Conservation (phyloP, 2,329 filamentous ascomycete species). For the Claviceps sp. region DNA sequence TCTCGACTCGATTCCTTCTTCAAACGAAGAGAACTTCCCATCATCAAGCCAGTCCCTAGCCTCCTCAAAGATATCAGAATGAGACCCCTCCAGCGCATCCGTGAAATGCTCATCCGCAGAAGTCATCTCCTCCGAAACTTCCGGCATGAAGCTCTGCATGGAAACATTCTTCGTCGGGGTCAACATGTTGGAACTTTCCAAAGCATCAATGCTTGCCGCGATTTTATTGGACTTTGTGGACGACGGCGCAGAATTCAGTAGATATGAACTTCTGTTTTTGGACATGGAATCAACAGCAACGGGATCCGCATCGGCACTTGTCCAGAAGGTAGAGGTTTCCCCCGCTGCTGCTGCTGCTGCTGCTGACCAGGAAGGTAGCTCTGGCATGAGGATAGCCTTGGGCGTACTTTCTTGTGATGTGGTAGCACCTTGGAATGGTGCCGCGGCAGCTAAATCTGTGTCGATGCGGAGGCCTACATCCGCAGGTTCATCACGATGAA, state of each 20-base stretch:
- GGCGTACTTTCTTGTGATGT: constrained; percentile 57
- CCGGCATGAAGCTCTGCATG: constrained; percentile 8
- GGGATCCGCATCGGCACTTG: constrained; percentile 20
- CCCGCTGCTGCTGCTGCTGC: neutral
- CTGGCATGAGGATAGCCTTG: constrained; percentile 36
- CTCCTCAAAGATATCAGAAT: constrained; percentile 12
- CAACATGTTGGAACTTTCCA: constrained; percentile 12
- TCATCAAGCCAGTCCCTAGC: constrained; percentile 7
- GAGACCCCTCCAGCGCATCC: constrained; percentile 17
- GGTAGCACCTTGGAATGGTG: constrained; percentile 31
- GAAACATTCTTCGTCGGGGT: constrained; percentile 13
- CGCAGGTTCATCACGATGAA: constrained; percentile 9
- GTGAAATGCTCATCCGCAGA: constrained; percentile 24
- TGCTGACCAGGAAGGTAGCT: constrained; percentile 13
- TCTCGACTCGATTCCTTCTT: constrained; percentile 1
- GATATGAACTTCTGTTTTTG: constrained; percentile 29
- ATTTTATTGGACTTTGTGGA: constrained; percentile 16
- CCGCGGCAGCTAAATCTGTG: constrained; percentile 20
- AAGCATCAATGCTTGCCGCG: constrained; percentile 10
- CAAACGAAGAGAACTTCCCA: neutral
- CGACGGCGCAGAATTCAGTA: constrained; percentile 26
- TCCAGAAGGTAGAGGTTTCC: constrained; percentile 2
- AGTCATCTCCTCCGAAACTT: constrained; percentile 17
- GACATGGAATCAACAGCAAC: constrained; percentile 26
- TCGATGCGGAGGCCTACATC: constrained; percentile 25